These are phyloP conservation scores for Candida caryicola DNA, from an alignment of 805 yeast genomes.

Conservation along the genomic window DNA sequence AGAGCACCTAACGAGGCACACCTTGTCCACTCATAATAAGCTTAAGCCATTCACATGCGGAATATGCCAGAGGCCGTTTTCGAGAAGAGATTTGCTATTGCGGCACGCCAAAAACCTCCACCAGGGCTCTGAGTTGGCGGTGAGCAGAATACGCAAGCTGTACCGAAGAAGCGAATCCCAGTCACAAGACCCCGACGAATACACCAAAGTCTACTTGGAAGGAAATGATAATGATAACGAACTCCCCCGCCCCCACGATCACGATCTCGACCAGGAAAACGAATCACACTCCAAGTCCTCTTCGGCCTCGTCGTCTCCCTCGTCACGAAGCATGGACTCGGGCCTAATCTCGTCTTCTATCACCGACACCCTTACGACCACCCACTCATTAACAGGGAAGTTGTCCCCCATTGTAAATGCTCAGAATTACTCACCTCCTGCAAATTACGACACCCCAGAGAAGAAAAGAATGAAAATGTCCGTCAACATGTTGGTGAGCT, in stretches of 20 bases:
- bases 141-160: slow-evolving; percentile 41
- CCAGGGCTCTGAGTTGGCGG: slow-evolving; percentile 42
- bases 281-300: neutral
- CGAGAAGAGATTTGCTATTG: slow-evolving; percentile 41
- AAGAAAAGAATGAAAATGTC: slow-evolving; percentile 37
- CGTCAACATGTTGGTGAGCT: slow-evolving; percentile 43
- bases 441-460: slow-evolving; percentile 26
- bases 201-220: neutral
- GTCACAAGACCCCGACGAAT: neutral
- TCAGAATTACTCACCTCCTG: slow-evolving; percentile 1
- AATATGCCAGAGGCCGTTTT: slow-evolving; percentile 42
- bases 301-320: slow-evolving; percentile 1
- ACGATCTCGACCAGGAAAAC: neutral
- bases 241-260: neutral
- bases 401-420: neutral
- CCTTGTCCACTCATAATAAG: slow-evolving; percentile 43
- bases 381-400: neutral
- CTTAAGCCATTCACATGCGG: slow-evolving; percentile 45
- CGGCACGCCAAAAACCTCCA: slow-evolving; percentile 46
- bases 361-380: neutral
- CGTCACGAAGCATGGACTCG: neutral
- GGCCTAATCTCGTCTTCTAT: neutral
- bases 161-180: slow-evolving; percentile 23
- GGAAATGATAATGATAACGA: slow-evolving; percentile 1
- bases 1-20: slow-evolving; percentile 43